Conservation (phyloP, 2,329 filamentous ascomycete genomes). For the Scopulariopsis brevicaulis region DNA sequence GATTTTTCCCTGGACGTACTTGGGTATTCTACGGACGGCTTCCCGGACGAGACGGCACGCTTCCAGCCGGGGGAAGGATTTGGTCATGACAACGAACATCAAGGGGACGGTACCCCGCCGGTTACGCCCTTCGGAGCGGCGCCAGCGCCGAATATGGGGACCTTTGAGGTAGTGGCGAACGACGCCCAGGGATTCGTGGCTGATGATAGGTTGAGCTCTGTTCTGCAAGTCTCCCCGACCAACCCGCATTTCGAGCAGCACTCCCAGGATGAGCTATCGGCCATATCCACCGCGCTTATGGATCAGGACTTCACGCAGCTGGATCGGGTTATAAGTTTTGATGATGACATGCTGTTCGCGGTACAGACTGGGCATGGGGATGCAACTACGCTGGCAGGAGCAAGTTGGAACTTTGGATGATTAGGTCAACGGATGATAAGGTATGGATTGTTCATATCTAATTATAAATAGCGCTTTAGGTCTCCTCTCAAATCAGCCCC, state of each 20-base stretch:
- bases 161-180: background rate
- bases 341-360: constrained; percentile 22
- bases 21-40: constrained; percentile 8
- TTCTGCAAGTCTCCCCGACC: background rate
- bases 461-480: background rate
- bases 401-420: background rate
- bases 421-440: background rate
- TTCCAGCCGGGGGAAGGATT: background rate
- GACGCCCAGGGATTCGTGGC: background rate
- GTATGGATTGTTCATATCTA: background rate
- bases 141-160: background rate
- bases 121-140: background rate
- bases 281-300: constrained; percentile 18
- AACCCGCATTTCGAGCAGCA: background rate
- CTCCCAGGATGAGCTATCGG: constrained; percentile 13
- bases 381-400: background rate
- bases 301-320: constrained; percentile 19
- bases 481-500: background rate
- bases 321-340: constrained; percentile 21
- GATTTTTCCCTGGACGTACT: constrained; percentile 9
- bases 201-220: background rate
- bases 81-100: background rate
- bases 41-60: background rate
- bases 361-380: background rate
- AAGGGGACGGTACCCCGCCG: background rate